Evolutionary conservation across 192 early-diverging fungal genomes (phyloP).

Genomic region (Coemansia erecta): DNA sequence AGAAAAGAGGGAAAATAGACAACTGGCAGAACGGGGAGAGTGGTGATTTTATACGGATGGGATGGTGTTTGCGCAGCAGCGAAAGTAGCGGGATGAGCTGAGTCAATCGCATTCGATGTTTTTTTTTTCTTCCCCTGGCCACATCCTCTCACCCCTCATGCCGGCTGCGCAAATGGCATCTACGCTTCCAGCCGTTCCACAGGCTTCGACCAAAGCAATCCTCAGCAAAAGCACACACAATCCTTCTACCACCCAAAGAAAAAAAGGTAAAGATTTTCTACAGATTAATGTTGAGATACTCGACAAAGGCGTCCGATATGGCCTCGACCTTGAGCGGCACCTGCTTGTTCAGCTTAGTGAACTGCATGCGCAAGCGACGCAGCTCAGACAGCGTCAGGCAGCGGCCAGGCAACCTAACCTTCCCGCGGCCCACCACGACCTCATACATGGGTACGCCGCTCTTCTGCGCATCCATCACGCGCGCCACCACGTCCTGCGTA

Average conservation of each 20-base stretch:
- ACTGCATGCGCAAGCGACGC: constrained; percentile 76
- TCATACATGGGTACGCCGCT: constrained; percentile 56
- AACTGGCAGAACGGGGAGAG: background rate
- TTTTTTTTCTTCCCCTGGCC: too few relatives aligned
- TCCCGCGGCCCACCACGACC: constrained; percentile 57
- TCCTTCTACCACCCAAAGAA: too few relatives aligned
- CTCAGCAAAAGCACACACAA: too few relatives aligned
- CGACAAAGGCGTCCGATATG: constrained; percentile 83
- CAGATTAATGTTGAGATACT: constrained; percentile 89
- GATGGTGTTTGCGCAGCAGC: background rate
- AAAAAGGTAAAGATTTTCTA: too few relatives aligned
- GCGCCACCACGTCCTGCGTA: constrained; percentile 76
- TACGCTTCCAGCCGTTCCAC: too few relatives aligned
- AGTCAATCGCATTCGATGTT: too few relatives aligned
- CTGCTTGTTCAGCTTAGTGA: constrained; percentile 84
- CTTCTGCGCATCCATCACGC: constrained; percentile 75
- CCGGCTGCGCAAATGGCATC: too few relatives aligned
- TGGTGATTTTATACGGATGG: background rate
- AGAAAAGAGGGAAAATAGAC: background rate
- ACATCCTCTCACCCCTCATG: too few relatives aligned
- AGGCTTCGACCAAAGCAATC: background rate
- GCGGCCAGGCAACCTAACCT: constrained; percentile 64
- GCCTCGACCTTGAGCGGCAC: constrained; percentile 69
- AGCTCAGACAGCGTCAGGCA: constrained; percentile 78
- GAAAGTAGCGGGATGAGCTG: background rate